Percentiles rank a stretch among this genome's conserved stretches.
Conservation (phyloP, 768 basidiomycete genomes). For the Suillus plorans region DNA sequence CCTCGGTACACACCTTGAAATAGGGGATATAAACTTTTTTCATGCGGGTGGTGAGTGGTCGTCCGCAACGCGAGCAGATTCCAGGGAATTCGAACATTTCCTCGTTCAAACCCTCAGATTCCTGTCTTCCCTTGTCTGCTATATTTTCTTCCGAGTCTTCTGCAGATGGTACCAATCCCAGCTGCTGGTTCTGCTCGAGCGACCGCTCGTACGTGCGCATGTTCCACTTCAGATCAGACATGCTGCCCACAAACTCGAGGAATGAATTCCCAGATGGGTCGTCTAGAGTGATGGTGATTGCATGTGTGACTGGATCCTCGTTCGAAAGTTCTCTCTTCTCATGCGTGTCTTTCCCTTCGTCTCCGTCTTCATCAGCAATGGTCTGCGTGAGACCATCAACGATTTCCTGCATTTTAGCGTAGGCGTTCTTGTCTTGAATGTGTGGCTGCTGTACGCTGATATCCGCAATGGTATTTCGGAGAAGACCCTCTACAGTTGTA, state of each 20-base stretch:
- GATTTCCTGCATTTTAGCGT: slow-evolving; percentile 72
- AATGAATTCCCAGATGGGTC: slow-evolving; percentile 98
- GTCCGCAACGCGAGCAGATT: slow-evolving; percentile 85
- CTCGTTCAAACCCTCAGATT: slow-evolving; percentile 55
- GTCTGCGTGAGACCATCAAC: slow-evolving; percentile 65
- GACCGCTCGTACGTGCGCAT: slow-evolving; percentile 80
- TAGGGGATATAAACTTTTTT: slow-evolving; percentile 96
- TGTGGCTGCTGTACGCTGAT: slow-evolving; percentile 79
- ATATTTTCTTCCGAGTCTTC: slow-evolving; percentile 26
- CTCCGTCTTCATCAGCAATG: slow-evolving; percentile 56
- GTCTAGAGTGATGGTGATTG: slow-evolving; percentile 84
- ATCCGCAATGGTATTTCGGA: slow-evolving; percentile 81
- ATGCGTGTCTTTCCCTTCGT: slow-evolving; percentile 30
- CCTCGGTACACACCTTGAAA: slow-evolving; percentile 68
- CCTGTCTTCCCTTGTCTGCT: slow-evolving; percentile 17
- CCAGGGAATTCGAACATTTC: slow-evolving; percentile 91
- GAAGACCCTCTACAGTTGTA: slow-evolving; percentile 93
- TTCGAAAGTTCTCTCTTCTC: slow-evolving; percentile 29
- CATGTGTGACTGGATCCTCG: slow-evolving; percentile 54
- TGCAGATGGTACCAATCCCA: slow-evolving; percentile 68
- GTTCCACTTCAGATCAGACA: slow-evolving; percentile 93
- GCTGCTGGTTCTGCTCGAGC: slow-evolving; percentile 70
- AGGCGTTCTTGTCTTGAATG: slow-evolving; percentile 71
- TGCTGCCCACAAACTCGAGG: slow-evolving; percentile 83
- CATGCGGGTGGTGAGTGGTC: slow-evolving; percentile 83